Conservation (phyloP, 2,329 filamentous ascomycete species). For the Colletotrichum graminicola region DNA sequence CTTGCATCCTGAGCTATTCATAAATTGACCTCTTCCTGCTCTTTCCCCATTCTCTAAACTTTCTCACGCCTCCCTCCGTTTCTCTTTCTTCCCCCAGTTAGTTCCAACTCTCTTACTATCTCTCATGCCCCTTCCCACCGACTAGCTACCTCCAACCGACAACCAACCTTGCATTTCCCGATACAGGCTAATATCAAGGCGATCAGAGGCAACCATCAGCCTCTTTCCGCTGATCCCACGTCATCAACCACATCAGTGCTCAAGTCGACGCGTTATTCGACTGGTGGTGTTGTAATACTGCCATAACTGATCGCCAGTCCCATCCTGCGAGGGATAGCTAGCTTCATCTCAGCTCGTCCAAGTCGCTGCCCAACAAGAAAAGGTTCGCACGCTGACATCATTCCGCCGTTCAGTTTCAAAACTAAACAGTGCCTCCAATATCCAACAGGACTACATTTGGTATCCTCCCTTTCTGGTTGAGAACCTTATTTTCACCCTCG, state of each 20-base stretch:
- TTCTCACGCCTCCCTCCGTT: not conserved
- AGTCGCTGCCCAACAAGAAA: slow-evolving; percentile 20
- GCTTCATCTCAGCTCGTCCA: slow-evolving; percentile 15
- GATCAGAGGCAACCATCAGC: slow-evolving; percentile 29
- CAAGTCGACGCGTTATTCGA: slow-evolving; percentile 18
- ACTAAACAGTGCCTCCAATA: slow-evolving; percentile 6
- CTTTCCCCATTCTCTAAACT: not conserved
- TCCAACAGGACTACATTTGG: not conserved
- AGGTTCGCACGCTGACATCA: slow-evolving; percentile 28
- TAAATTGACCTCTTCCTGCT: slow-evolving; percentile 23
- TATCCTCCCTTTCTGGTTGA: not conserved
- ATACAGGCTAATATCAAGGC: slow-evolving; percentile 17
- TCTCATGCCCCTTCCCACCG: slow-evolving; percentile 16
- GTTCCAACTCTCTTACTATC: not conserved
- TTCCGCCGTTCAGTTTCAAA: slow-evolving; percentile 1
- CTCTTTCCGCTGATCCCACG: slow-evolving; percentile 24
- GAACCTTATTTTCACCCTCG: slow-evolving; percentile 1
- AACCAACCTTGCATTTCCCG: slow-evolving; percentile 13
- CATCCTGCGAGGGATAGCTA: slow-evolving; percentile 1
- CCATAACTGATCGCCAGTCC: slow-evolving; percentile 3
- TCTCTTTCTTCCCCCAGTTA: not conserved
- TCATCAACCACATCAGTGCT: slow-evolving; percentile 32
- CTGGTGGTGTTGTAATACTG: slow-evolving; percentile 7
- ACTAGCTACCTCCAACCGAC: slow-evolving; percentile 22
- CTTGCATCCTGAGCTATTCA: slow-evolving; percentile 1